phyloP scores from a whole-genome alignment of 2,329 filamentous ascomycete species.

The Hypoxylon sp. region DNA sequence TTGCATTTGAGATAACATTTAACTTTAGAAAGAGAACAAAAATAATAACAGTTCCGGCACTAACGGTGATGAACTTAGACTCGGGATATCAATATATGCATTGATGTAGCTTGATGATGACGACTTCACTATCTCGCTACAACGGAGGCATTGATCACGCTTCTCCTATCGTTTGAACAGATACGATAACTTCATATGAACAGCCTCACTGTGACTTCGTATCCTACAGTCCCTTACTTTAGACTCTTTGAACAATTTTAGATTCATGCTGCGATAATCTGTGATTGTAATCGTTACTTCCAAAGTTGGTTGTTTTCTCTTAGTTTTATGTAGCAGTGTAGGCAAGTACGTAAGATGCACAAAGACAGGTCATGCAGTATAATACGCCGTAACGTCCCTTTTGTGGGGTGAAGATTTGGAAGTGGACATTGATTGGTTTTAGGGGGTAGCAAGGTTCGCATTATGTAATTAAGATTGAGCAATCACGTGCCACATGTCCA shows the following conservation, averaged over 20 bases:
- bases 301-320: neutral
- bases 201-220: slow-evolving; percentile 1
- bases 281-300: slow-evolving; percentile 9
- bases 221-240: slow-evolving; percentile 10
- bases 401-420: slow-evolving; percentile 25
- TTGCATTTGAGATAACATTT: slow-evolving; percentile 13
- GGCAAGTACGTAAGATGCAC: slow-evolving; percentile 17
- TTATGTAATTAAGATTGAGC: slow-evolving; percentile 23
- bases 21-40: slow-evolving; percentile 6
- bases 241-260: slow-evolving; percentile 8
- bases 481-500: slow-evolving; percentile 34
- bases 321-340: neutral
- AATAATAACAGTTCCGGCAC: slow-evolving; percentile 8
- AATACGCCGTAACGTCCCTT: slow-evolving; percentile 18
- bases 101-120: slow-evolving; percentile 31
- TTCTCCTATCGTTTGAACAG: slow-evolving; percentile 16
- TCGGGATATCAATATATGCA: slow-evolving; percentile 24
- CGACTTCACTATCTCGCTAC: slow-evolving; percentile 27
- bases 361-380: slow-evolving; percentile 18
- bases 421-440: slow-evolving; percentile 22
- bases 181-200: slow-evolving; percentile 26
- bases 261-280: neutral
- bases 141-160: slow-evolving; percentile 18
- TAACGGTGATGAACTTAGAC: slow-evolving; percentile 27
- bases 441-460: slow-evolving; percentile 5